A percentile compares a stretch with the other conserved stretches of the same genome.
phyloP scores from a whole-genome alignment of 805 yeast species.

The Candida adriatica region DNA sequence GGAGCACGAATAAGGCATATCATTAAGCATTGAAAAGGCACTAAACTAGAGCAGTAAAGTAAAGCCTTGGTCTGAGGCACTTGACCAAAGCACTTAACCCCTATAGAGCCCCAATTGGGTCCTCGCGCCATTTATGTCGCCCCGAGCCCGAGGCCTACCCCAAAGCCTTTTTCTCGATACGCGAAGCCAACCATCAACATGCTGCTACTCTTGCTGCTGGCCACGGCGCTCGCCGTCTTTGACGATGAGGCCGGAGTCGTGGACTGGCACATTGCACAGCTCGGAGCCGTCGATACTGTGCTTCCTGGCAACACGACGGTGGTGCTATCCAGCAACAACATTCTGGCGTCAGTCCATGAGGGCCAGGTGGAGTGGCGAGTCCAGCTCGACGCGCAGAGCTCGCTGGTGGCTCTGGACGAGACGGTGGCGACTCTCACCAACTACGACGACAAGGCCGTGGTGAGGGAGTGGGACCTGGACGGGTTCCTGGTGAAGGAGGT shows the following conservation, averaged over 20 bases:
- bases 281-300: conserved; percentile 31
- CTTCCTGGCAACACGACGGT: conserved; percentile 13
- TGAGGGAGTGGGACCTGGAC: conserved; percentile 17
- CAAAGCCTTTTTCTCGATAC: too few relatives aligned
- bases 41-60: too few relatives aligned
- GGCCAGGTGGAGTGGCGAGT: conserved; percentile 31
- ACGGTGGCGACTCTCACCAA: conserved; percentile 19
- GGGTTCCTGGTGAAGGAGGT: conserved; percentile 14
- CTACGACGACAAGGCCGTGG: conserved; percentile 11
- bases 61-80: too few relatives aligned
- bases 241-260: conserved; percentile 46
- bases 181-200: too few relatives aligned
- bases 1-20: neutral
- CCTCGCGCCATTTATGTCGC: too few relatives aligned
- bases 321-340: conserved; percentile 22
- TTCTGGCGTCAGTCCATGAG: conserved; percentile 30
- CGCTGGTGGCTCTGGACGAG: conserved; percentile 2
- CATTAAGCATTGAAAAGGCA: too few relatives aligned
- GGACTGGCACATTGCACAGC: conserved; percentile 47
- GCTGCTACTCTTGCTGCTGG: too few relatives aligned
- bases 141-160: too few relatives aligned
- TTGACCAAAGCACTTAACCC: too few relatives aligned
- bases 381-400: conserved; percentile 13
- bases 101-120: too few relatives aligned
- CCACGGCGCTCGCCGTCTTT: conserved; percentile 24